A percentile compares a stretch with the other conserved stretches of the same genome.
Conservation (phyloP, 768 basidiomycete genomes). For the Collybiopsis luxurians region DNA sequence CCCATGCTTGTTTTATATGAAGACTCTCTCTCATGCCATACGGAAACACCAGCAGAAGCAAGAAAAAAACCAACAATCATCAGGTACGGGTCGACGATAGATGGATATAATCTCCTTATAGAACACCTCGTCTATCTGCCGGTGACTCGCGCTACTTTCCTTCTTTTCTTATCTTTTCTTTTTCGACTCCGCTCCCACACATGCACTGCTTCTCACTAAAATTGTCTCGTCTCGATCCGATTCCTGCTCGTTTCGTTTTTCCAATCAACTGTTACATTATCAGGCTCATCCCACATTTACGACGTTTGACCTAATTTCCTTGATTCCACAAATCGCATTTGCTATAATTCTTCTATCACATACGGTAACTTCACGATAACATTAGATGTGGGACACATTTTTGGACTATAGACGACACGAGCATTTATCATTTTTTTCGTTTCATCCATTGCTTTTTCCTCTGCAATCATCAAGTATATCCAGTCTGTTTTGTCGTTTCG, state of each 20-base stretch:
- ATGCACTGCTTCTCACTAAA: constrained; percentile 12
- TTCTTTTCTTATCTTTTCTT: constrained; percentile 26
- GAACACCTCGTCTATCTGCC: neutral
- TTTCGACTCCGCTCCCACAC: constrained; percentile 48
- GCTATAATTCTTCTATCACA: neutral
- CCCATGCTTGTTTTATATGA: neutral
- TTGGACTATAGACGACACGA: constrained; percentile 27
- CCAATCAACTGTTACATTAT: constrained; percentile 13
- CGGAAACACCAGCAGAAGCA: constrained; percentile 11
- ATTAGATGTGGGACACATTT: constrained; percentile 7
- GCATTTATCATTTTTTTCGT: constrained; percentile 27
- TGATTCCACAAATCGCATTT: constrained; percentile 2
- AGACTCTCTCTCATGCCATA: constrained; percentile 1
- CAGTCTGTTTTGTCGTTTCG: constrained; percentile 40
- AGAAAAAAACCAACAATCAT: constrained; percentile 11
- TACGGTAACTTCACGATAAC: neutral
- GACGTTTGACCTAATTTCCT: constrained; percentile 8
- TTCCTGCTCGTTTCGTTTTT: constrained; percentile 17
- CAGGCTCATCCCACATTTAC: constrained; percentile 7
- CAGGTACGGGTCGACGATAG: neutral
- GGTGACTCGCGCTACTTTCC: constrained; percentile 10
- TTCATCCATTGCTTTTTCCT: constrained; percentile 35
- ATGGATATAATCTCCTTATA: neutral
- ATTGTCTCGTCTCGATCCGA: constrained; percentile 51
- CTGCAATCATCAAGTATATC: constrained; percentile 32